A percentile compares a stretch with the other conserved stretches of the same genome.
These are phyloP conservation scores for Cystofilobasidium capitatum DNA, from an alignment of 768 basidiomycete genomes.

Conservation along the genomic window DNA sequence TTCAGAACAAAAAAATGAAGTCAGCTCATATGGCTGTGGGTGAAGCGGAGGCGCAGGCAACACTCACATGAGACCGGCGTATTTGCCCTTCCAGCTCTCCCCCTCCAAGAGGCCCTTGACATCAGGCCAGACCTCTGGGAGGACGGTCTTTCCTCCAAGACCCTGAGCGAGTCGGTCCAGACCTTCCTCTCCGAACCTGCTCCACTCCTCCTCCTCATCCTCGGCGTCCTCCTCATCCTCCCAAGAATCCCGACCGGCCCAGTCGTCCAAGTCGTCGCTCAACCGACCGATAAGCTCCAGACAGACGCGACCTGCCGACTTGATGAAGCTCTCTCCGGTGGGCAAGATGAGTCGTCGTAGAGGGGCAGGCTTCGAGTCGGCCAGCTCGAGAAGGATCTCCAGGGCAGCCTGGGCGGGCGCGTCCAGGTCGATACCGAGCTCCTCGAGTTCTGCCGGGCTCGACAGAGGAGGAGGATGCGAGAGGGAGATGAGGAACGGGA, in stretches of 20 bases:
- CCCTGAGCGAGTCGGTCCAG: conserved; percentile 73
- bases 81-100: conserved; percentile 61
- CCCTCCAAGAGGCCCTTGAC: conserved; percentile 13
- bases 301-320: conserved; percentile 43
- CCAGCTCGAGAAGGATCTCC: conserved; percentile 74
- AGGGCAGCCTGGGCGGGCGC: conserved; percentile 63
- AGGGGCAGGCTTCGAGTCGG: conserved; percentile 62
- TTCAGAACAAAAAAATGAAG: background rate
- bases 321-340: conserved; percentile 63
- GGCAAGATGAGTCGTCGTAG: conserved; percentile 56
- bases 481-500: conserved; percentile 46
- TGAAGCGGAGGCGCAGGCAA: background rate
- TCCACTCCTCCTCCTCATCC: conserved; percentile 45
- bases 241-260: conserved; percentile 45
- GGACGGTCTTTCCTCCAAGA: conserved; percentile 55
- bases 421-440: conserved; percentile 58
- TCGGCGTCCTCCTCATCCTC: conserved; percentile 52
- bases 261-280: conserved; percentile 44
- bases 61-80: conserved; percentile 66
- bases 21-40: background rate
- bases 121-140: conserved; percentile 68
- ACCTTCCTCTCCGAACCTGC: conserved; percentile 69
- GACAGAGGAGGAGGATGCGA: conserved; percentile 38
- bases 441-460: conserved; percentile 47
- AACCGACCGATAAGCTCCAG: conserved; percentile 35